These are phyloP conservation scores for Talaromyces sp. DNA, from an alignment of 2,329 filamentous ascomycete species.

Conservation along the genomic window DNA sequence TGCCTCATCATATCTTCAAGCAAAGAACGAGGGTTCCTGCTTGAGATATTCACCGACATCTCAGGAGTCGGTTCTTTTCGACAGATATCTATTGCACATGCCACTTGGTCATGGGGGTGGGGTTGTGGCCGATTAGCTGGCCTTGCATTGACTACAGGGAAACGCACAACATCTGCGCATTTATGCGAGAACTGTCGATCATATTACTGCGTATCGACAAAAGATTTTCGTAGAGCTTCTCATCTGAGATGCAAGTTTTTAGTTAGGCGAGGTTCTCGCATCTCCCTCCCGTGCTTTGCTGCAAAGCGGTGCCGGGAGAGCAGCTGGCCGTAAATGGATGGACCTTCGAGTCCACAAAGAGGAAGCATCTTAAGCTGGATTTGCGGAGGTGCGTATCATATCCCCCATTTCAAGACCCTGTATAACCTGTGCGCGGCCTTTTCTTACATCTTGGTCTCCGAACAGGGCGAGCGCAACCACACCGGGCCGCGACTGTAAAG, in stretches of 20 bases:
- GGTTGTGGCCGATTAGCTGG: neutral
- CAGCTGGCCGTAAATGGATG: constrained; percentile 7
- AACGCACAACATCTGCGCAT: neutral
- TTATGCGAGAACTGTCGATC: neutral
- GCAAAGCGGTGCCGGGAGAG: neutral
- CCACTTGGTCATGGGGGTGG: neutral
- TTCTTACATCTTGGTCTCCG: constrained; percentile 2
- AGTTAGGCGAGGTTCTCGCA: constrained; percentile 1
- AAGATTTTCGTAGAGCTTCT: neutral
- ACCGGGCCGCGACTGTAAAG: neutral
- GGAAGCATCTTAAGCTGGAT: constrained; percentile 6
- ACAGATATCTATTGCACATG: neutral
- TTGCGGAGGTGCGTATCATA: constrained; percentile 12
- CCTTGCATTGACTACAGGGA: neutral
- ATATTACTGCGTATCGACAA: neutral
- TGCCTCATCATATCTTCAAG: neutral
- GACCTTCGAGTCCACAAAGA: neutral
- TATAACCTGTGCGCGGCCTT: neutral
- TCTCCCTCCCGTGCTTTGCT: neutral
- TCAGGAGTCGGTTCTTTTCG: neutral
- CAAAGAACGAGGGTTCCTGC: neutral
- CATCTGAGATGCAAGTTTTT: neutral
- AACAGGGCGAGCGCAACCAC: constrained; percentile 2
- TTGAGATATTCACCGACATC: neutral
- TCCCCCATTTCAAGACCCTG: constrained; percentile 1